Base-by-base conservation (phyloP, 2,329 filamentous ascomycete species). In the Metarhizium anisopliae region DNA sequence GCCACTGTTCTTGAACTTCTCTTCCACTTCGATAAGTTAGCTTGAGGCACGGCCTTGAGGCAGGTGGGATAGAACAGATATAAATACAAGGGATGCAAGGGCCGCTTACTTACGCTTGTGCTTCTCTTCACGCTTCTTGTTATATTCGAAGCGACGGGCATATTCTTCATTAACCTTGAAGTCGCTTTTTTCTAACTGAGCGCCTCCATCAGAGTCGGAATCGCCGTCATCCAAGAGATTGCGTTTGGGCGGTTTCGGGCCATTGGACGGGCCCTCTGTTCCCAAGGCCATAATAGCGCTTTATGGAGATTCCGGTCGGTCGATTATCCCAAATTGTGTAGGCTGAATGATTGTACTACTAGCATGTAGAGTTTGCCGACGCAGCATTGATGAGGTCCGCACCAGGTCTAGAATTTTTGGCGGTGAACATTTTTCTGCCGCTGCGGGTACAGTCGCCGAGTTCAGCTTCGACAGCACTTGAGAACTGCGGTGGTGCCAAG, bases 91-190 rank as follows among this genome's bases (percentile, higher is more conserved):
- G 25, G 4, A 20, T 25, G 3, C 32, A 11, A 35, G 6, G 32
- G 25, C 4, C 25, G 4, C 3, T 25, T 32, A 72, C 82, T 64
- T 66, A 88, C 86, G 70, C 66, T 82, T 80, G 16, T 91, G 86
- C 60, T 84, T 76, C 69, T 99, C 94, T 68, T 95, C 92, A 56
- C 93, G 83, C 75, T 96, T 96, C 77, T 97, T 96, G 75, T 99
- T 99, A 74, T 97, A 82, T 71, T 99, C 94, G 64, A 96, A 97
- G 45, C 90, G 81, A 62, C 82, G 84, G 47, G 94, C 94, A 70
- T 86, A 99, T 53, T 95, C 90, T 68, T 91, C 79, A 71, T 99
- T 97, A 72, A 99, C 86, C 68, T 88, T 91, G 69, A 97, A 81
- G 55, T 75, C 76, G 47, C 70, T 68, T 56, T 70, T 68, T 47